Percentiles rank a stretch among this genome's conserved stretches.
Evolutionary conservation across 2,329 filamentous ascomycete genomes (phyloP).

Genomic region (Neobulgaria alba): DNA sequence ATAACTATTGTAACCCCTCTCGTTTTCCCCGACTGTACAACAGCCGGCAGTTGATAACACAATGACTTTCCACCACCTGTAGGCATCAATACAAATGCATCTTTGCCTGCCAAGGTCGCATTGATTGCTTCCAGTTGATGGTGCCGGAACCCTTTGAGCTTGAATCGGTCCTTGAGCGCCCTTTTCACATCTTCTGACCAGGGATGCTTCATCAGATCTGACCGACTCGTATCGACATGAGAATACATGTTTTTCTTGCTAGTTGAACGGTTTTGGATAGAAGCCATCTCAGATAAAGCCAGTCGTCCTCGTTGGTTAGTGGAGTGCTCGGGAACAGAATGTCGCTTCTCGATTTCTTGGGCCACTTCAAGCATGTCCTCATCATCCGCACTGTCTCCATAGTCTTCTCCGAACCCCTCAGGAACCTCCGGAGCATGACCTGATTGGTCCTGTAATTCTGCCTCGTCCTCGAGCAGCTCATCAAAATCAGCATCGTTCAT

Average conservation of each 20-base stretch:
- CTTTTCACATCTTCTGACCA: slow-evolving; percentile 84
- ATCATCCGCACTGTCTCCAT: slow-evolving; percentile 13
- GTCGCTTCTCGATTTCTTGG: slow-evolving; percentile 34
- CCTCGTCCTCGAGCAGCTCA: slow-evolving; percentile 21
- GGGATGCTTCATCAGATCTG: slow-evolving; percentile 52
- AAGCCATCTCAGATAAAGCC: slow-evolving; percentile 8
- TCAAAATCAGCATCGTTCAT: slow-evolving; percentile 21
- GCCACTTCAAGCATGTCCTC: slow-evolving; percentile 33
- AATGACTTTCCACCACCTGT: slow-evolving; percentile 95
- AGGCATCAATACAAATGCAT: slow-evolving; percentile 95
- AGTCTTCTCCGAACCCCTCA: slow-evolving; percentile 8
- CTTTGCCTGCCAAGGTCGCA: slow-evolving; percentile 75
- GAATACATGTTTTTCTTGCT: slow-evolving; percentile 25
- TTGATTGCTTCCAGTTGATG: slow-evolving; percentile 97
- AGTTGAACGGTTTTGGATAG: slow-evolving; percentile 9
- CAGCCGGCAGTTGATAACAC: slow-evolving; percentile 89
- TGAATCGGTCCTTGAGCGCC: slow-evolving; percentile 75
- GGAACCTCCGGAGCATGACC: slow-evolving; percentile 3
- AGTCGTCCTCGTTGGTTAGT: slow-evolving; percentile 6
- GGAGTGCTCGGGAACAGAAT: slow-evolving; percentile 11
- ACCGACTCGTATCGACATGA: slow-evolving; percentile 28
- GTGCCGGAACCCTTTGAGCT: slow-evolving; percentile 75
- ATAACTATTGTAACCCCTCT: slow-evolving; percentile 84
- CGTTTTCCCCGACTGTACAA: slow-evolving; percentile 73
- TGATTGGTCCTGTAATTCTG: slow-evolving; percentile 9